Evolutionary conservation across 2,329 filamentous ascomycete species (phyloP), one percentile per base, ranked within the genome.

Genomic region (Whalleya microplaca): DNA sequence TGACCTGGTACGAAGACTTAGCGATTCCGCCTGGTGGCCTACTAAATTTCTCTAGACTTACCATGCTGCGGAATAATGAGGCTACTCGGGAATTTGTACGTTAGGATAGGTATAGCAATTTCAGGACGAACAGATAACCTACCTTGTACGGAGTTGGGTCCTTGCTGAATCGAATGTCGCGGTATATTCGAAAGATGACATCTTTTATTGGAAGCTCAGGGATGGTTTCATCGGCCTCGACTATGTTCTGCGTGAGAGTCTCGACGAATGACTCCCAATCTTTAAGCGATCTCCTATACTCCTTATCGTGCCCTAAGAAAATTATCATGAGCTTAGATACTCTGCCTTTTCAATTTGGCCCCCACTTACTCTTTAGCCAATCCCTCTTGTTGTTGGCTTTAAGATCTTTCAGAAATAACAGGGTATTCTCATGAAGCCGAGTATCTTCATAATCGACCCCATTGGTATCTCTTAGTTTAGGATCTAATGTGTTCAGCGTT

Each of bases 141-240:
- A 90, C 90, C 82, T 96, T 96, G 78, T 96, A 96, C 0, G 93
- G 92, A 2, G 91, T 95, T 19, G 84, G 89, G 68, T 96, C 88
- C 64, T 91, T 89, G 67, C 83, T 90, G 75, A 96, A 96, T 53
- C 92, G 85, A 43, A 95, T 83, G 66, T 96, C 92, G 65, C 92
- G 82, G 73, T 96, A 92, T 56, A 96, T 95, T 58, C 92, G 87
- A 71, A 94, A 96, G 46, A 92, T 86, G 64, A 96, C 78, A 69
- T 96, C 92, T 72, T 96, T 95, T 51, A 88, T 79, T 1, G 93
- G 93, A 20, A 96, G 77, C 66, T 96, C 92, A 0, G 93, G 93
- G 42, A 96, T 85, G 1, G 92, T 96, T 53, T 89, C 85, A 70
- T 97, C 93, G 41, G 82, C 80, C 56, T 88, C 85, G 19, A 84